These are phyloP conservation scores for Raffaelea deltoideospora DNA, from an alignment of 2,329 filamentous ascomycete species.

Conservation along the genomic window DNA sequence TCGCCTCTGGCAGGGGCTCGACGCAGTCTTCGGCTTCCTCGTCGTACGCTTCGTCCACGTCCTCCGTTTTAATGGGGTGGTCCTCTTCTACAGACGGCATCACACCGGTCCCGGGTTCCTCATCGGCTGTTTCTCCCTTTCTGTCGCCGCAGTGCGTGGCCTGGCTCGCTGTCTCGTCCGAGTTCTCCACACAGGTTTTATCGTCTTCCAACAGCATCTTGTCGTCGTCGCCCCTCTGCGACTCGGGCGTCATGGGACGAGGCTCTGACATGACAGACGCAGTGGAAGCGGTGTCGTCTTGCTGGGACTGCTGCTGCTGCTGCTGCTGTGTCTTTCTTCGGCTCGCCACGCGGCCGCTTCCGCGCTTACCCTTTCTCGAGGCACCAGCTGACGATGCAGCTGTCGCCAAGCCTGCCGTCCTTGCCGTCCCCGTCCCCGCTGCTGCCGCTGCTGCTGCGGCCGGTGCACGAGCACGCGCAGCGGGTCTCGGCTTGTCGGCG, in stretches of 20 bases:
- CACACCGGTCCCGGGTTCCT: slow-evolving; percentile 16
- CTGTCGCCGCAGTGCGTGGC: too few species aligned
- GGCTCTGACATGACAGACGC: slow-evolving; percentile 25
- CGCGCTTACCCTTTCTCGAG: slow-evolving; percentile 12
- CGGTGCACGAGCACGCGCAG: slow-evolving; percentile 22
- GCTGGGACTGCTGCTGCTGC: slow-evolving; percentile 18
- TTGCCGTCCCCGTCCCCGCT: neutral
- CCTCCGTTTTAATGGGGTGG: slow-evolving; percentile 23
- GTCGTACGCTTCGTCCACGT: too few species aligned
- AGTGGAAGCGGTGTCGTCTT: slow-evolving; percentile 22
- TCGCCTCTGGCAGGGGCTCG: neutral
- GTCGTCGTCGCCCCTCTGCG: slow-evolving; percentile 18
- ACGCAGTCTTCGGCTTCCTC: slow-evolving; percentile 29
- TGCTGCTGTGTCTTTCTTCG: slow-evolving; percentile 24
- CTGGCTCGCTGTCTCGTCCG: slow-evolving; percentile 5
- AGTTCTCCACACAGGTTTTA: slow-evolving; percentile 7
- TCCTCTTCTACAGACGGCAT: slow-evolving; percentile 35
- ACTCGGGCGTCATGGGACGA: slow-evolving; percentile 43
- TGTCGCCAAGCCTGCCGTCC: too few species aligned
- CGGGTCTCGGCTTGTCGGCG: slow-evolving; percentile 33
- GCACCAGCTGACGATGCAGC: neutral
- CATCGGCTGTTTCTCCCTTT: slow-evolving; percentile 18
- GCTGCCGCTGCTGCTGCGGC: slow-evolving; percentile 11
- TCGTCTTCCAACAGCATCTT: slow-evolving; percentile 7
- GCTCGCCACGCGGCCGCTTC: slow-evolving; percentile 7